Evolutionary conservation across 2,329 filamentous ascomycete species (phyloP).

Genomic region (Penicillium sclerotigenum): DNA sequence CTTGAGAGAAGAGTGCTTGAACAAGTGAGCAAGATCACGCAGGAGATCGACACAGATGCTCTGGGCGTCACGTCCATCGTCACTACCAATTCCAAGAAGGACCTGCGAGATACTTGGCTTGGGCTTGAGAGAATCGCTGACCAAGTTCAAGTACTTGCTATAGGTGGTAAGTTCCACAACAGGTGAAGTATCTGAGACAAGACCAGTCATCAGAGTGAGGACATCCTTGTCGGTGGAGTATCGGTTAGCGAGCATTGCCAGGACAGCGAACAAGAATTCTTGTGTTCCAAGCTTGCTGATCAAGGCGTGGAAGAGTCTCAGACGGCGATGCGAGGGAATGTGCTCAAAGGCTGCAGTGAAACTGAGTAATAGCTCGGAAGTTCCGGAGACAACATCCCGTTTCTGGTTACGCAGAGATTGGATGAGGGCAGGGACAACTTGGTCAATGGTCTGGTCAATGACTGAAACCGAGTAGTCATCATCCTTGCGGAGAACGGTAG

Average conservation of each 20-base stretch:
- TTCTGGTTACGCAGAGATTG: slow-evolving; percentile 75
- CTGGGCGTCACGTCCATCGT: slow-evolving; percentile 47
- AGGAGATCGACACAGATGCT: slow-evolving; percentile 45
- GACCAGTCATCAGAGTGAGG: slow-evolving; percentile 68
- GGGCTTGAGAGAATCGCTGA: slow-evolving; percentile 70
- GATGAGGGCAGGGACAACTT: slow-evolving; percentile 88
- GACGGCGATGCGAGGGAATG: slow-evolving; percentile 80
- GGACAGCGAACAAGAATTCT: slow-evolving; percentile 82
- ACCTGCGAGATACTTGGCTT: slow-evolving; percentile 71
- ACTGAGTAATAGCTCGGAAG: slow-evolving; percentile 86
- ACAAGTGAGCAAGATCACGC: slow-evolving; percentile 38
- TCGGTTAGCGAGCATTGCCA: slow-evolving; percentile 86
- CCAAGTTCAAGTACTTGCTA: slow-evolving; percentile 70
- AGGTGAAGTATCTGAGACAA: slow-evolving; percentile 70
- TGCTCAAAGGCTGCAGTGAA: slow-evolving; percentile 97
- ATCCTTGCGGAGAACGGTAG: slow-evolving; percentile 82
- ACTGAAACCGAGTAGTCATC: slow-evolving; percentile 97
- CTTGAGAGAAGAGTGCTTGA: slow-evolving; percentile 43
- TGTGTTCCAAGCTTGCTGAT: slow-evolving; percentile 79
- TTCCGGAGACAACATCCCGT: slow-evolving; percentile 73
- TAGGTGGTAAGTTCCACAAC: slow-evolving; percentile 72
- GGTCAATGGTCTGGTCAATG: slow-evolving; percentile 87
- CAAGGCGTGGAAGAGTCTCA: slow-evolving; percentile 78
- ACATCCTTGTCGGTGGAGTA: slow-evolving; percentile 75
- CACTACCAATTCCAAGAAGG: slow-evolving; percentile 61